Conservation (phyloP, 495 filamentous ascomycete species). For the Evansstolkia leycettana region DNA sequence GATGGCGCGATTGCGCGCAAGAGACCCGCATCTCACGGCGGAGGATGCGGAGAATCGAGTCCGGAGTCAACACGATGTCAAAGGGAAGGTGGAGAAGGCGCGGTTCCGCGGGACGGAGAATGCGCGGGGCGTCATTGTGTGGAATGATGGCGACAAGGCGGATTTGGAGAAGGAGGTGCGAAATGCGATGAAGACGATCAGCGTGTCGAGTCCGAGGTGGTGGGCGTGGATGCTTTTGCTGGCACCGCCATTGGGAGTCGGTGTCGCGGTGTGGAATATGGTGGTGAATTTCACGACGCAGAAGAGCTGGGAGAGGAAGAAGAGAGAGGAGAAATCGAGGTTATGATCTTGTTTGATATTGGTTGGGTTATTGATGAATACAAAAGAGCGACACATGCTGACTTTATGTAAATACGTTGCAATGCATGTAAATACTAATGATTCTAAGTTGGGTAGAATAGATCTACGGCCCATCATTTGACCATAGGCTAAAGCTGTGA, state of each 20-base stretch:
- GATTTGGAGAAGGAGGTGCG: conserved; percentile 53
- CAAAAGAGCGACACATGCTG: too few species aligned
- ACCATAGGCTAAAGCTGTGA: too few species aligned
- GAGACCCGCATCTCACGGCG: conserved; percentile 58
- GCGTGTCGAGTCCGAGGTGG: conserved; percentile 54
- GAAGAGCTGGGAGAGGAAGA: conserved; percentile 55
- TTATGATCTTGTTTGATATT: conserved; percentile 27
- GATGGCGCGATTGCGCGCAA: conserved; percentile 57
- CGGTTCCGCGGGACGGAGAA: conserved; percentile 44
- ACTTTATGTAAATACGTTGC: too few species aligned
- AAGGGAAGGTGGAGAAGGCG: conserved; percentile 63
- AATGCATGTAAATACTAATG: too few species aligned
- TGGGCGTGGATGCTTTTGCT: conserved; percentile 67
- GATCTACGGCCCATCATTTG: too few species aligned
- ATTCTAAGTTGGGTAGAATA: too few species aligned
- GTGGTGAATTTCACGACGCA: conserved; percentile 54
- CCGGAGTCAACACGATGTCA: conserved; percentile 69
- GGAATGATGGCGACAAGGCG: conserved; percentile 69
- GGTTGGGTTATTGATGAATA: too few species aligned
- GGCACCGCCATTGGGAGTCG: conserved; percentile 58
- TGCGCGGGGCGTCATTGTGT: conserved; percentile 59
- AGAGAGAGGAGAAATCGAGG: conserved; percentile 55
- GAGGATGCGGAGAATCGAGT: conserved; percentile 80
- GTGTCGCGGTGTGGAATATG: conserved; percentile 52
- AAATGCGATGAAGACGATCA: conserved; percentile 48